Percentiles rank a stretch among this genome's conserved stretches.
phyloP scores from a whole-genome alignment of 1,284 basidiomycete genomes.

The Sanghuangporus sanghuang region DNA sequence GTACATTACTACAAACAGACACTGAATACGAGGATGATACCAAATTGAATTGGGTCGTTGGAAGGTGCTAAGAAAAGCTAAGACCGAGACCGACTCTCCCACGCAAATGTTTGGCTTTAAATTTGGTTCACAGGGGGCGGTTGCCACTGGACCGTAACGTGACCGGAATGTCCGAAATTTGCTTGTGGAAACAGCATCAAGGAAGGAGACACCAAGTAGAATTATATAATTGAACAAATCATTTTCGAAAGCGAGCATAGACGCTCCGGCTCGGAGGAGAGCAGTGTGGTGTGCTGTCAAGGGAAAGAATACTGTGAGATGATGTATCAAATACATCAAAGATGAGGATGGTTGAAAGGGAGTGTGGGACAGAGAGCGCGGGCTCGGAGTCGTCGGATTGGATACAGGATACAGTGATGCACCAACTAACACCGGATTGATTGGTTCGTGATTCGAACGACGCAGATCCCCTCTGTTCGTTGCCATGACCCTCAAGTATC shows the following conservation, averaged over 20 bases:
- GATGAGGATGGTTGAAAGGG: background rate
- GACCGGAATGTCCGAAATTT: slow-evolving; percentile 3
- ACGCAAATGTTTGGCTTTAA: background rate
- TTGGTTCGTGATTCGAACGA: background rate
- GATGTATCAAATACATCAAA: background rate
- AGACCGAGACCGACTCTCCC: background rate
- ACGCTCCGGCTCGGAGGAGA: background rate
- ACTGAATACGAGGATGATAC: background rate
- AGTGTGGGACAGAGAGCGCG: background rate
- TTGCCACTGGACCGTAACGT: background rate
- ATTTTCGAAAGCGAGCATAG: background rate
- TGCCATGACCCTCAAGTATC: slow-evolving; percentile 23
- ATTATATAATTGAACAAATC: background rate
- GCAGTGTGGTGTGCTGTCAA: slow-evolving; percentile 1
- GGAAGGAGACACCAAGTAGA: background rate
- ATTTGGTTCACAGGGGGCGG: background rate
- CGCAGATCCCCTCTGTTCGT: slow-evolving; percentile 19
- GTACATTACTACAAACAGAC: background rate
- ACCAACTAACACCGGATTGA: background rate
- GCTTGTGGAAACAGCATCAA: background rate
- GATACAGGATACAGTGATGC: background rate
- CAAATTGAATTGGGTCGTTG: background rate
- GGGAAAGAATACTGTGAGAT: background rate
- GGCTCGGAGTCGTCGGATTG: background rate
- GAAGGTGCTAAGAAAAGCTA: background rate